Evolutionary conservation across 306 rosid species (phyloP).

Genomic region (Acacia crassicarpa): DNA sequence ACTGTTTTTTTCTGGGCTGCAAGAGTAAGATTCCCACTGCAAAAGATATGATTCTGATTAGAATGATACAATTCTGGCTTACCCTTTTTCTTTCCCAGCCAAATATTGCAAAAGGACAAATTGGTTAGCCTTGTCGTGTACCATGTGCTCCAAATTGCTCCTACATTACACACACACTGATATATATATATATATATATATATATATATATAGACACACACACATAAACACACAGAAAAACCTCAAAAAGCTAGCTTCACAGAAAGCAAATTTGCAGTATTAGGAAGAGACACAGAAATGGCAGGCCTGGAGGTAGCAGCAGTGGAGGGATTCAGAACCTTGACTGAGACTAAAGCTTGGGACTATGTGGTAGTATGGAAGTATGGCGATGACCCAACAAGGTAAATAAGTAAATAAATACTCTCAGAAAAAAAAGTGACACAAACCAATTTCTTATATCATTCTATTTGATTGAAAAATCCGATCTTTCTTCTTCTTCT

Average conservation of each 20-base stretch:
- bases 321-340: constrained; percentile 61
- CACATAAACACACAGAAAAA: neutral
- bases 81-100: neutral
- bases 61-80: constrained; percentile 27
- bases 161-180: neutral
- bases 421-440: neutral
- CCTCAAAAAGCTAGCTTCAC: neutral
- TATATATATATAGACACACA: too few species aligned
- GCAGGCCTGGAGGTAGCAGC: constrained; percentile 20
- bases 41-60: constrained; percentile 40
- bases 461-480: neutral
- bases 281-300: constrained; percentile 31
- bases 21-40: constrained; percentile 32
- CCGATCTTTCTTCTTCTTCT: neutral
- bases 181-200: neutral
- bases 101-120: constrained; percentile 18
- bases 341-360: constrained; percentile 58
- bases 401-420: constrained; percentile 4
- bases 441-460: neutral
- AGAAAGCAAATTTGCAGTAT: constrained; percentile 16
- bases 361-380: constrained; percentile 77
- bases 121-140: constrained; percentile 40
- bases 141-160: constrained; percentile 45
- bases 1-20: constrained; percentile 30
- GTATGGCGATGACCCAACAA: constrained; percentile 67